Base-by-base conservation (phyloP, 129 eudicot species). In the Flaveria ramosissima region DNA sequence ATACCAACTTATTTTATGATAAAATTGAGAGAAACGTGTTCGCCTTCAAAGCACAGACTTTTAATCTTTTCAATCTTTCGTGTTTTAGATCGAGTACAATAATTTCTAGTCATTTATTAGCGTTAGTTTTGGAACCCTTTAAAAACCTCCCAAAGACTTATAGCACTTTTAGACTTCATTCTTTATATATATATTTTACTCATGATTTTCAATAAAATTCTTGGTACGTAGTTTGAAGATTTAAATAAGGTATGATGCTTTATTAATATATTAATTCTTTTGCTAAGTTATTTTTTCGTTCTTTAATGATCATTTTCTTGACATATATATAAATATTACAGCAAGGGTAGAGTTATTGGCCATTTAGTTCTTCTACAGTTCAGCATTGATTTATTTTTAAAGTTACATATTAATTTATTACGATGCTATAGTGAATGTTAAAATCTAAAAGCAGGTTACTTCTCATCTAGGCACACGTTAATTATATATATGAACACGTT, bases 1-100 rank as follows among this genome's bases (percentile, higher is more conserved):
- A 61, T 11, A 61, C 67, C 67, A 24, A 61, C 17, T 24, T 61
- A 27, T 24, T 26, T 61, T 23, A 30, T 62, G 68, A 27, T 62
- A 2, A 5, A 62, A 63, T 63, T 63, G 12, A 27, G 69, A 63
- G 69, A 63, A 27, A 63, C 69, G 69, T 63, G 69, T 14, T 63
- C 69, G 7, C 45, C 69, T 27, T 30, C 21, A 15, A 63, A 63
- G 15, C 69, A 63, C 46, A 63, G 17, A 63, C 45, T 63, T 30
- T 30, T 30, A 62, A 62, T 27, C 68, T 19, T 13, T 30, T 43
- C 68, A 15, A 60, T 60, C 67, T 60, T 53, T 53, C 61, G 61
- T 53, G 61, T 53, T 55, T 55, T 24, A 9, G 32, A 57, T 57
- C 14, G 64, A 57, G 64, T 57, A 57, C 64, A 57, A 57, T 57